Base-by-base conservation (phyloP, 257 asterid genomes). In the Solanum commersonii region DNA sequence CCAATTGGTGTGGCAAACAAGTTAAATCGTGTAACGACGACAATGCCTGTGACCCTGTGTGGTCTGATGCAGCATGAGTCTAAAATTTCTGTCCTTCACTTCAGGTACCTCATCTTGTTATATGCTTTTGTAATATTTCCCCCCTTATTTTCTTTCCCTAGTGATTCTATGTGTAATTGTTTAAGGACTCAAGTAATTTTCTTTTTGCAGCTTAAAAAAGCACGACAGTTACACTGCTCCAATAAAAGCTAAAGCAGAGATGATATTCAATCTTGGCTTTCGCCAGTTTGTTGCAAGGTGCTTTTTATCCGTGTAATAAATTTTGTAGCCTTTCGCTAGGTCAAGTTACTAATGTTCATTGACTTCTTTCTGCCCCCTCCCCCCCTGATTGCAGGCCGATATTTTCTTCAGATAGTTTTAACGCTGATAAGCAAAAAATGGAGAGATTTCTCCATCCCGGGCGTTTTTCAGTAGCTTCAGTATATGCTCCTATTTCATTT, bases 371-470 rank as follows among this genome's bases (percentile, higher is more conserved):
- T 27, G 40, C 86, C 44, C 37, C 22, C 68, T 60, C 76, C 89
- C 49, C 87, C 11, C 87, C 87, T 87, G 79, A 38, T 86, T 93
- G 88, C 95, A 97, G 99, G 95, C 99, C 99, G 33, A 77, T 94
- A 85, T 97, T 89, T 89, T 96, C 99, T 81, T 93, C 98, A 25
- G 98, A 97, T 87, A 92, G 91, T 89, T 91, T 92, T 89, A 93
- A 94, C 78, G 93, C 96, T 44, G 96, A 93, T 88, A 94, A 95
- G 93, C 98, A 93, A 92, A 97, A 97, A 90, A 94, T 97, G 99
- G 99, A 97, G 94, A 96, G 98, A 89, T 97, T 96, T 94, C 99
- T 97, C 90, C 99, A 97, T 88, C 91, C 95, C 5, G 99, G 99
- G 42, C 89, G 93, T 87, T 95, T 94, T 90, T 95, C 99, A 65